These are phyloP conservation scores for Arthromyces matolae DNA, from an alignment of 768 basidiomycete species.

Conservation along the genomic window DNA sequence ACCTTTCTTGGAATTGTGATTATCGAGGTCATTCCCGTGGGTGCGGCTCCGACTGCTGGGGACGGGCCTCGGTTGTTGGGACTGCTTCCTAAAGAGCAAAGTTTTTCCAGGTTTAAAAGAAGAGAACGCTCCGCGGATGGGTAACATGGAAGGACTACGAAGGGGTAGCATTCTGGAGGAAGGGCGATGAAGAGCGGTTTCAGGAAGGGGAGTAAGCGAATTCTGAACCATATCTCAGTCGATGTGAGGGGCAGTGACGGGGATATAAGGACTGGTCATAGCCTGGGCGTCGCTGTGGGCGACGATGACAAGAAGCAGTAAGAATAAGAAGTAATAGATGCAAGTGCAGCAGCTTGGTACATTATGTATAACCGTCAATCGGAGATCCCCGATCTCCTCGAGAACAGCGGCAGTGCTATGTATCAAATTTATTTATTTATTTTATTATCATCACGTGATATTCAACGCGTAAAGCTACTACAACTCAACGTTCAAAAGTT, in stretches of 20 bases:
- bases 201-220: background rate
- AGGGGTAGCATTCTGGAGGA: conserved; percentile 4
- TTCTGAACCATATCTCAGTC: conserved; percentile 6
- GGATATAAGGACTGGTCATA: conserved; percentile 10
- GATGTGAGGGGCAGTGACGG: background rate
- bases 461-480: no score
- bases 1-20: conserved; percentile 14
- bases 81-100: background rate
- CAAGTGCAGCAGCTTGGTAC: no score
- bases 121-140: conserved; percentile 1
- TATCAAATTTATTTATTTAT: background rate
- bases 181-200: background rate
- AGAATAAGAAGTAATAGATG: no score
- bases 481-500: no score
- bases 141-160: conserved; percentile 1
- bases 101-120: background rate
- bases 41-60: background rate
- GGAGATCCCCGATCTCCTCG: conserved; percentile 14
- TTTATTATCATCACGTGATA: no score
- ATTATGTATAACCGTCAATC: background rate
- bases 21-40: background rate
- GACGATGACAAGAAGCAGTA: conserved; percentile 1
- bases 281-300: conserved; percentile 1
- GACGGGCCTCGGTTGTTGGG: background rate
- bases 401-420: background rate